Percentiles rank a stretch among this genome's conserved stretches.
Conservation (phyloP, 75 land plant species). For the Chamaecyparis obtusa region DNA sequence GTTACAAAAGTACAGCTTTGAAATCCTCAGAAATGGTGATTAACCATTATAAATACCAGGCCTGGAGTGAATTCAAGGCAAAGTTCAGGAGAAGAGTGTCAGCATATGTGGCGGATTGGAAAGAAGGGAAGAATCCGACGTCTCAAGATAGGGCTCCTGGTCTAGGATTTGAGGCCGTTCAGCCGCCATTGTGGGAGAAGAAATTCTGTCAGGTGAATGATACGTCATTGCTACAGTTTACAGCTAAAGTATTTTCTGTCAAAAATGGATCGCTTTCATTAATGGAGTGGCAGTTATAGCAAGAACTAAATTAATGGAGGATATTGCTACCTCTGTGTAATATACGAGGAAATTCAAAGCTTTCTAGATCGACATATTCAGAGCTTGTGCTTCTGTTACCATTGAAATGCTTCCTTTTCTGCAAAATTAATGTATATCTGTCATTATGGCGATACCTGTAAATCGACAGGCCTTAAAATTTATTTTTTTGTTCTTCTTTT, state of each 20-base stretch:
- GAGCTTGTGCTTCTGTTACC: too few species aligned
- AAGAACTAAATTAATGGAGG: neutral
- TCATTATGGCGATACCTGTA: too few species aligned
- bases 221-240: conserved; percentile 19
- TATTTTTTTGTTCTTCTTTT: too few species aligned
- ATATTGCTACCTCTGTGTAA: too few species aligned
- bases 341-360: too few species aligned
- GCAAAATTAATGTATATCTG: too few species aligned
- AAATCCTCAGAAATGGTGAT: conserved; percentile 21
- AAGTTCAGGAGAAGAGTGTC: conserved; percentile 42
- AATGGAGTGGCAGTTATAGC: conserved; percentile 2
- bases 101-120: conserved; percentile 48
- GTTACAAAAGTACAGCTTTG: conserved; percentile 5
- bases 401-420: too few species aligned
- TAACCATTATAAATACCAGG: conserved; percentile 51
- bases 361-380: too few species aligned
- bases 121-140: conserved; percentile 21
- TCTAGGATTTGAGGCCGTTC: conserved; percentile 23
- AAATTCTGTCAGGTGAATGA: conserved; percentile 38
- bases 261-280: neutral
- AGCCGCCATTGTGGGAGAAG: conserved; percentile 33
- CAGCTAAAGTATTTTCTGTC: neutral
- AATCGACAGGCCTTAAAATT: too few species aligned
- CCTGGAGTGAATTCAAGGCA: conserved; percentile 32
- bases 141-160: conserved; percentile 42